Base-by-base conservation (phyloP, 2,329 filamentous ascomycete species). In the Fusarium secorum region DNA sequence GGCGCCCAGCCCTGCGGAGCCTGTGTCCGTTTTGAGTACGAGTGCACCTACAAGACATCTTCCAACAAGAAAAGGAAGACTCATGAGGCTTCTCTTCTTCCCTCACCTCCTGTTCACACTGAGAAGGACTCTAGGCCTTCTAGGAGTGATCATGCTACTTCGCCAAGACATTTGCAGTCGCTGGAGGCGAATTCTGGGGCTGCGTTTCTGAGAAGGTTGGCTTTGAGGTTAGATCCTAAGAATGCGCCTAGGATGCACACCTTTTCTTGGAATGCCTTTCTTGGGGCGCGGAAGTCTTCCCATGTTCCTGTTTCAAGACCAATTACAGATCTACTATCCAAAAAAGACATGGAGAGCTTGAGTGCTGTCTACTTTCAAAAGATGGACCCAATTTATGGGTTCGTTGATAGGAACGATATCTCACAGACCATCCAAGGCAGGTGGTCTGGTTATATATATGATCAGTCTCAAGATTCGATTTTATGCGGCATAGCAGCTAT, bases 151-250 rank as follows among this genome's bases (percentile, higher is more conserved):
- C 52, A 53, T 13, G 59, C n/a, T 11, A 42, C 64, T 10, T 73
- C 75, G 2, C 74, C 72, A 13, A 75, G 73, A 7, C 74, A 78
- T 30, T 68, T 82, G 45, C 79, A 79, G 9, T 85, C 85, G 1
- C 78, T 88, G 7, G 86, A 89, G 68, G 87, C 85, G 38, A 89
- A 89, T 66, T 88, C 86, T 1, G 86, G 86, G 0, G 85, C 87
- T 0, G 86, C 86, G 0, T 89, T 89, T 73, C 83, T 88, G 13
- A 79, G 86, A 58, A 81, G 83, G 26, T 77, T 89, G 38, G 87
- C 84, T 1, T 79, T 87, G 45, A 82, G 83, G 45, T 80, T 88
- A 24, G 86, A 89, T 72, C 84, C 86, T 1, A 83, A 83, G 8
- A 84, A 83, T 71, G 85, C 85, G 3, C 86, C 87, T 1, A 81